Base-by-base conservation (phyloP, 352 stramenopile species). In the Globisporangium nunn region DNA sequence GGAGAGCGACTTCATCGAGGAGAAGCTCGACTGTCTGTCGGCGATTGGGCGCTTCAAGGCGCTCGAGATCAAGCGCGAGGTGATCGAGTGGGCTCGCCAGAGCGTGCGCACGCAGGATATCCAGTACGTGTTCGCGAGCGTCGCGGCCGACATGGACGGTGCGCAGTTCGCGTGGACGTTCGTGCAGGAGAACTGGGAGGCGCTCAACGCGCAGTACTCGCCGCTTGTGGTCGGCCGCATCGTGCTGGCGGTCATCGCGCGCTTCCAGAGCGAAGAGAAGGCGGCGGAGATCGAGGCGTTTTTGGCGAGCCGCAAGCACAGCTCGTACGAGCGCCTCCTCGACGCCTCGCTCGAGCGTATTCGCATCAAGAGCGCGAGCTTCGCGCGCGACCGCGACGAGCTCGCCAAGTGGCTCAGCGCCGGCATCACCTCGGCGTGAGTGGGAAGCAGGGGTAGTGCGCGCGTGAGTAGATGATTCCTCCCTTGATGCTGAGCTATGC, bases 71-170 rank as follows among this genome's bases (percentile, higher is more conserved):
- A 88, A 93, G 72, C 67, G 62, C 40, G 68, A 81, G 45, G 76
- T 87, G 29, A 75, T 96, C 43, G 55, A 79, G 44, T 96, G 81
- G 75, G 67, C 74, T 7, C 61, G 88, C 28, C 72, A 74, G 60
- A 72, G 48, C 54, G 83, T 96, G n/a, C 79, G 82, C 23, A 83
- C 73, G 40, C 83, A 95, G 67, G 84, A 96, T 61, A 93, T 88
- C 49, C 74, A 89, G 57, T 87, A 84, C 59, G 57, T 85, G 2
- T 93, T 95, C 50, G 68, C 58, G 41, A 87, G 81, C 48, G 80
- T 96, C n/a, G 76, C 80, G 1, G 62, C 68, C 18, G 81, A 92
- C 52, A 64, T 67, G 30, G 61, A 60, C 28, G 85, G 75, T 35
- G 75, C 78, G 1, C 54, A 62, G 28, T 69, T 80, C 28, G 71